Percentiles rank a stretch among this genome's conserved stretches.
Conservation (phyloP, 1,139 yeast genomes). For the Yamadazyma triangularis region DNA sequence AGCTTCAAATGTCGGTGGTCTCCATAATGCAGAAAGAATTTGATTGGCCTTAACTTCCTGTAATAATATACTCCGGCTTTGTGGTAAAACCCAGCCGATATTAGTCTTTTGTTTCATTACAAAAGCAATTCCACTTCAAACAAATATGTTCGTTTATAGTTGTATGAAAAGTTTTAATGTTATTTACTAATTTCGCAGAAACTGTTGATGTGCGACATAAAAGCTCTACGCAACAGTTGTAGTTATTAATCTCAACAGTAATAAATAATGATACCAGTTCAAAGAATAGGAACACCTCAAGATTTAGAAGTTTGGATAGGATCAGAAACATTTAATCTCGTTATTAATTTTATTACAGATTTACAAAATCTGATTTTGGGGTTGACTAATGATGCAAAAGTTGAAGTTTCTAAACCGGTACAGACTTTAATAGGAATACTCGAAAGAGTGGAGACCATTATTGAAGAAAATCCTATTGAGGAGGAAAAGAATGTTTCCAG, state of each 20-base stretch:
- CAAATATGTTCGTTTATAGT: too few species aligned
- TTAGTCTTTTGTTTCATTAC: too few species aligned
- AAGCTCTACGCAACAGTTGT: slow-evolving; percentile 1
- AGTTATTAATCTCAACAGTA: neutral
- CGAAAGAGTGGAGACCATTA: slow-evolving; percentile 38
- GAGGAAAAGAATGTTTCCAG: slow-evolving; percentile 66
- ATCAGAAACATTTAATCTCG: slow-evolving; percentile 45
- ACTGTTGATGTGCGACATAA: too few species aligned
- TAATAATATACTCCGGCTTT: neutral
- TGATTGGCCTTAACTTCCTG: slow-evolving; percentile 2
- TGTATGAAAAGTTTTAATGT: too few species aligned
- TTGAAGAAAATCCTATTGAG: slow-evolving; percentile 61
- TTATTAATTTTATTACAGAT: slow-evolving; percentile 52
- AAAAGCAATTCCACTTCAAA: too few species aligned
- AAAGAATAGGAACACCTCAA: slow-evolving; percentile 52
- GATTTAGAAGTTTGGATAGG: slow-evolving; percentile 65
- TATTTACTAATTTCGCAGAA: too few species aligned
- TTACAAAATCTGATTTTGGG: slow-evolving; percentile 72
- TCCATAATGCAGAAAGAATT: slow-evolving; percentile 3
- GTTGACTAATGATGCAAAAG: slow-evolving; percentile 43
- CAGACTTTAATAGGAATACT: slow-evolving; percentile 36
- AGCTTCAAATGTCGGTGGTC: neutral
- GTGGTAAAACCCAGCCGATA: neutral
- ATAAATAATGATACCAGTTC: slow-evolving; percentile 37
- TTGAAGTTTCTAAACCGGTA: slow-evolving; percentile 28